Evolutionary conservation across 2,329 filamentous ascomycete genomes (phyloP), one percentile per base, ranked within the genome.

Genomic region (Fusarium sarcochroum): DNA sequence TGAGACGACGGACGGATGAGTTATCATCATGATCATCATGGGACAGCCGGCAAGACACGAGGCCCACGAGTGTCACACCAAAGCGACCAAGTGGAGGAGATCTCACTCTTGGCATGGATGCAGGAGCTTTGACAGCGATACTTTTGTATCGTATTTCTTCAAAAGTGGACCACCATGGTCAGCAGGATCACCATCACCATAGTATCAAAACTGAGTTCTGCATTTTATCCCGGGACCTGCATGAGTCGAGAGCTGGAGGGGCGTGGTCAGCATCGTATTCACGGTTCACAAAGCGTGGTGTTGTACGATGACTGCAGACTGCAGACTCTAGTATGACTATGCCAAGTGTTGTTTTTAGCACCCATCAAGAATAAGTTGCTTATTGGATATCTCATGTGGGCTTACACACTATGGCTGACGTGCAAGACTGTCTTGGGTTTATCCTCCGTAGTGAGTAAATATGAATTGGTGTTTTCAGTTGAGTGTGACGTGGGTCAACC

Each of bases 1-100:
- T 85, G 56, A 73, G 46, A 54, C 52, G 49, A 40, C 48, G 61
- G 52, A 30, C 9, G 27, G 10, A 30, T 30, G 27, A 30, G 27
- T 30, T 30, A 30, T 30, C 27, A 30, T 30, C 27, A 27, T 45
- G 47, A n/a, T 49, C 51, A 42, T 50, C 48, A 52, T 53, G 52
- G 40, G 41, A 53, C 27, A 10, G 27, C 27, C 27, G 10, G 27
- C 27, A 45, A 49, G 52, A 35, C 42, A 27, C 48, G 20, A 34
- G 34, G 34, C 38, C 55, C 53, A 50, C 21, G 54, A 48, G 49
- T 62, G 60, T 61, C 44, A 45, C 55, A 70, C 69, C 25, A 66
- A 40, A 42, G 44, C 27, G 40, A 50, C 44, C 46, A 50, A 45
- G 51, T 54, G 58, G 57, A 50, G 41, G 42, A 30, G 20, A 34